These are phyloP conservation scores for Ammopiptanthus mongolicus DNA, from an alignment of 306 rosid genomes.

Conservation along the genomic window DNA sequence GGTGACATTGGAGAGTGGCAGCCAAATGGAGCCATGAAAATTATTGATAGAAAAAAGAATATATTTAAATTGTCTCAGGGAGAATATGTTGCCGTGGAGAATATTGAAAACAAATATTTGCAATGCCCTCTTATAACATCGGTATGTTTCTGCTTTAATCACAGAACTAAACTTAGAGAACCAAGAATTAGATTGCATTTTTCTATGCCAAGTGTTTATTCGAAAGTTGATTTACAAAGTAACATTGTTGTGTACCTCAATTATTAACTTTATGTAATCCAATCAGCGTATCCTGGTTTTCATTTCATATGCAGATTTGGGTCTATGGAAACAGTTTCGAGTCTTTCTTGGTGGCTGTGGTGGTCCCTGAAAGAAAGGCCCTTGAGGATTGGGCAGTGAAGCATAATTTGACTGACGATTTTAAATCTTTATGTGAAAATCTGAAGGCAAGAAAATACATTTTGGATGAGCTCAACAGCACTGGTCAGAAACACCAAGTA, in stretches of 20 bases:
- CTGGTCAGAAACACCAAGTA: constrained; percentile 71
- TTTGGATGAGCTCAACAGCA: constrained; percentile 74
- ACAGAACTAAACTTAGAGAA: not conserved
- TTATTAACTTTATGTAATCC: not conserved
- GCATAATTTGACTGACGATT: constrained; percentile 47
- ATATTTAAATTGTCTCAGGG: constrained; percentile 95
- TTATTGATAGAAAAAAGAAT: constrained; percentile 85
- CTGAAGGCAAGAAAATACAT: constrained; percentile 60
- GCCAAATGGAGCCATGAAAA: constrained; percentile 80
- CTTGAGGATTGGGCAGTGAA: constrained; percentile 77
- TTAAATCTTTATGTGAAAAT: constrained; percentile 70
- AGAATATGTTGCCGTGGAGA: constrained; percentile 90
- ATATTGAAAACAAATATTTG: constrained; percentile 64
- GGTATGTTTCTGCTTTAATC: constrained; percentile 40
- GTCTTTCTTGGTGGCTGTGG: constrained; percentile 93
- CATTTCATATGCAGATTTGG: constrained; percentile 57
- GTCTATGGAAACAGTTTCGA: constrained; percentile 95
- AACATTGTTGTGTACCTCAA: not conserved
- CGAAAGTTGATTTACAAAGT: not conserved
- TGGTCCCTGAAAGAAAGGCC: constrained; percentile 67
- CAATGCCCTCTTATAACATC: constrained; percentile 78
- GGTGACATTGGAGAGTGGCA: constrained; percentile 99
- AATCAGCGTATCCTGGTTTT: not conserved
- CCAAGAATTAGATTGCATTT: not conserved
- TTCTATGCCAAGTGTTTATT: not conserved